phyloP scores from a whole-genome alignment of 2,329 filamentous ascomycete genomes.

The Pestalotiopsis fici region DNA sequence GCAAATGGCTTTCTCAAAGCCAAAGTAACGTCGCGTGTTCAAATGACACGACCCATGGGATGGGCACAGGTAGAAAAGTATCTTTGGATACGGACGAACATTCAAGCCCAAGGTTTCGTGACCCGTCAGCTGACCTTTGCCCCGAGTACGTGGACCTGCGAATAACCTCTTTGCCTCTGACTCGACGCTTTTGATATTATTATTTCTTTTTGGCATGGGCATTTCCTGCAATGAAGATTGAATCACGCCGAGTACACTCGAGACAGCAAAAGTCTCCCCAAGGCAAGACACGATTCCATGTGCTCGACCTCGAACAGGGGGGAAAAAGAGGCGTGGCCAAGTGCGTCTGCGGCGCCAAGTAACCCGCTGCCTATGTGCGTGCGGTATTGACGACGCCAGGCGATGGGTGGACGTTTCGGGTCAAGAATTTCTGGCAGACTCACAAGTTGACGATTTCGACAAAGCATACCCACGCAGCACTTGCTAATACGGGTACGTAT shows the following conservation, averaged over 20 bases:
- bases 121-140: background rate
- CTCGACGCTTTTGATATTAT: background rate
- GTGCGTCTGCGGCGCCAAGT: conserved; percentile 6
- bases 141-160: background rate
- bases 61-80: background rate
- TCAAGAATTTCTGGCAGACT: background rate
- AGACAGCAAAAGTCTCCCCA: background rate
- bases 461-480: background rate
- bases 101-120: background rate
- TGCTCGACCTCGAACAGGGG: background rate
- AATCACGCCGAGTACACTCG: background rate
- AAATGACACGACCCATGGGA: background rate
- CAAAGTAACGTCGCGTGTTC: conserved; percentile 8
- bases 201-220: background rate
- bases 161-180: background rate
- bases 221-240: background rate
- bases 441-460: background rate
- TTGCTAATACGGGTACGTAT: background rate
- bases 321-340: background rate
- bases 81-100: background rate
- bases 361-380: background rate
- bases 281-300: background rate
- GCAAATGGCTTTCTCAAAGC: background rate
- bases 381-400: background rate
- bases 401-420: background rate